Evolutionary conservation across 2,329 filamentous ascomycete genomes (phyloP).

Genomic region (Fusarium guadeloupense): DNA sequence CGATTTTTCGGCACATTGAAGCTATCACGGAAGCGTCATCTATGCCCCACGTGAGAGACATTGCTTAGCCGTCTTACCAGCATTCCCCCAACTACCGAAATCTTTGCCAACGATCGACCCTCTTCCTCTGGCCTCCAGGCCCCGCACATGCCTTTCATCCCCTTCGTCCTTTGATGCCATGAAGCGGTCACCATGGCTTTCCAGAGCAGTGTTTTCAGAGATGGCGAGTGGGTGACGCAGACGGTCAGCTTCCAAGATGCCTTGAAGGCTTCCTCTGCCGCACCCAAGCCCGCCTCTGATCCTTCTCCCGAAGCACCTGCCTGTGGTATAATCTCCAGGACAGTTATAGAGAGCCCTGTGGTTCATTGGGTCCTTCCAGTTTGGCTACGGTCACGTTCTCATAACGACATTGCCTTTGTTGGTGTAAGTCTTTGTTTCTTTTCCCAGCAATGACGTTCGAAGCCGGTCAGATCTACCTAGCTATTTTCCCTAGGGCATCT

Average conservation of each 20-base stretch:
- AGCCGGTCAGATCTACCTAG: background rate
- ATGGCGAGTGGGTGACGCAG: constrained; percentile 67
- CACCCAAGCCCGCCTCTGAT: constrained; percentile 45
- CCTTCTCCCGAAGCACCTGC: constrained; percentile 56
- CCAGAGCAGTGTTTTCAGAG: constrained; percentile 63
- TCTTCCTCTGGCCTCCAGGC: background rate
- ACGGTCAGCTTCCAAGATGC: constrained; percentile 57
- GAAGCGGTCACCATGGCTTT: constrained; percentile 53
- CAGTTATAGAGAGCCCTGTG: constrained; percentile 78
- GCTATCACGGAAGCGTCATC: background rate
- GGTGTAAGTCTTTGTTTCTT: constrained; percentile 65
- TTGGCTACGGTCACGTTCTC: constrained; percentile 72
- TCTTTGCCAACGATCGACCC: background rate
- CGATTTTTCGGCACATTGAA: constrained; percentile 1
- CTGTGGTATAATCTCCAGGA: constrained; percentile 80
- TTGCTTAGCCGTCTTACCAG: background rate
- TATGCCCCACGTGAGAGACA: constrained; percentile 3
- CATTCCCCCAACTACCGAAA: background rate
- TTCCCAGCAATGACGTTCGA: background rate
- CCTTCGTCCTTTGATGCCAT: constrained; percentile 32
- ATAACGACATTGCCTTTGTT: constrained; percentile 88
- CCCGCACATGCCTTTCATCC: background rate
- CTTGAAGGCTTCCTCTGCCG: constrained; percentile 50
- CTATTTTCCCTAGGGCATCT: background rate
- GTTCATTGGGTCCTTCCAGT: constrained; percentile 81